Evolutionary conservation across 1,284 basidiomycete species (phyloP), one percentile per base, ranked within the genome.

Genomic region (Hypsizygus ulmarius): DNA sequence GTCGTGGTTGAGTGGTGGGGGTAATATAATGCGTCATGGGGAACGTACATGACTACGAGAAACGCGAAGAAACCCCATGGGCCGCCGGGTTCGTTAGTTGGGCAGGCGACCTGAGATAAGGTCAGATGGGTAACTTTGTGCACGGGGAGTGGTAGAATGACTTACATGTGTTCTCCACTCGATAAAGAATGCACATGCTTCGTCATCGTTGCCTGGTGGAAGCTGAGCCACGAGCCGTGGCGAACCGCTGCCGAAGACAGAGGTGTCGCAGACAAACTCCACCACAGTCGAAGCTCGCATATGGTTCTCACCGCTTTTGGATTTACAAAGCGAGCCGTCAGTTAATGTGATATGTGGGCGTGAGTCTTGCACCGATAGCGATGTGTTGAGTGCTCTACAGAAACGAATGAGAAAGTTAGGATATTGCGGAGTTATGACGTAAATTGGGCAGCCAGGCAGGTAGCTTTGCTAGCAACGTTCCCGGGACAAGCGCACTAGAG

Each of bases 81-180:
- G 12, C 76, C 67, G 28, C 74, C 66, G 25, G 70, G 69, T 63
- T 82, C 79, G 15, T 74, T 72, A 0, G 75, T 78, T 3, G 84
- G 76, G 59, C 84, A 90, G 27, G 86, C 87, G 61, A 73, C 74
- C 84, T 86, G 49, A 2, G 28, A 44, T 30, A 3, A 36, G 39
- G 10, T 51, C 45, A 43, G 43, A 25, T 44, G 39, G 7, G 29
- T 46, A 15, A 28, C 15, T 34, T 29, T 35, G 47, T 35, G 40
- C 30, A 44, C 47, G 18, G 39, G 36, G 10, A 34, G 34, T 14
- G n/a, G n/a, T n/a, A 29, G 45, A 43, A 47, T 37, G 14, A 63
- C 77, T 60, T 54, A 87, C 87, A 56, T 78, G 78, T 15, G 82
- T 88, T 49, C 75, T 73, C 86, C 84, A 90, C 68, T 90, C 86